These are phyloP conservation scores for Backusella tarrabulga DNA, from an alignment of 192 early-diverging fungal species.

Conservation along the genomic window DNA sequence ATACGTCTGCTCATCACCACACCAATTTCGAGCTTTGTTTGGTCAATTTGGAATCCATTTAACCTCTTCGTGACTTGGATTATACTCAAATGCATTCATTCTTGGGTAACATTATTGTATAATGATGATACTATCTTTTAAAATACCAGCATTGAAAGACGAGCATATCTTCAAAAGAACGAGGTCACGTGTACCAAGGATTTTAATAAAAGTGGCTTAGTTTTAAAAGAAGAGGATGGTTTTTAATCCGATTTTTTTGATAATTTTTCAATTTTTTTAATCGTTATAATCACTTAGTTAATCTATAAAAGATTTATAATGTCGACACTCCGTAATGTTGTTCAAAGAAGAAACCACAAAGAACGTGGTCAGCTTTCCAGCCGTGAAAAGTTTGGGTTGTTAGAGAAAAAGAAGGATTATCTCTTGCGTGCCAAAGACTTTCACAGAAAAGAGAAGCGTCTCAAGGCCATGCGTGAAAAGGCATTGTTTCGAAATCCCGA, in stretches of 20 bases:
- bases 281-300: neutral
- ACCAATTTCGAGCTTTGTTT: too few relatives aligned
- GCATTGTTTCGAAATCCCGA: constrained; percentile 90
- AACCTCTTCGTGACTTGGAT: too few relatives aligned
- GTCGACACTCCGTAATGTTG: constrained; percentile 78
- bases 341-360: constrained; percentile 84
- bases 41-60: too few relatives aligned
- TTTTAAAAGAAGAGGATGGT: neutral
- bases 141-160: too few relatives aligned
- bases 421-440: constrained; percentile 90
- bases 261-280: neutral
- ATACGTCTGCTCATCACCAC: too few relatives aligned
- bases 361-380: constrained; percentile 77
- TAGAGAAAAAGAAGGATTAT: constrained; percentile 99
- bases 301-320: constrained; percentile 23
- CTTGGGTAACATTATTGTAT: too few relatives aligned
- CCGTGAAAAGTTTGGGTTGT: constrained; percentile 68
- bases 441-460: constrained; percentile 79
- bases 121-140: too few relatives aligned
- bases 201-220: neutral
- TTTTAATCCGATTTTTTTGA: neutral
- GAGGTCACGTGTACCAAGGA: neutral
- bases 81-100: too few relatives aligned
- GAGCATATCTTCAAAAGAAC: too few relatives aligned
- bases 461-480: constrained; percentile 85